phyloP scores from a whole-genome alignment of 345 rosid genomes.

The Salix viminalis region DNA sequence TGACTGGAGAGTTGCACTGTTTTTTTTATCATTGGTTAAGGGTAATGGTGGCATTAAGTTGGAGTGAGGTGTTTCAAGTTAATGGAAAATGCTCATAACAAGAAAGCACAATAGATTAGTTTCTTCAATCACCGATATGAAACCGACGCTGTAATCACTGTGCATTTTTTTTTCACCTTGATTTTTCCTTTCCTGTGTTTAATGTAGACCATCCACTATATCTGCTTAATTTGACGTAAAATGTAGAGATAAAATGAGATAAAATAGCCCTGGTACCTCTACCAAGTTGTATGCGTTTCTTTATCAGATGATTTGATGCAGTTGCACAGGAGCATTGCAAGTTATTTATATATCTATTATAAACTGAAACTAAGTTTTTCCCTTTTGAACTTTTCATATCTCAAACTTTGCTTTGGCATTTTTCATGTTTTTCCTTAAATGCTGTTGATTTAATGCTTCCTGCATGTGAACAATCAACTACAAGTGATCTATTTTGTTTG shows the following conservation, averaged over 20 bases:
- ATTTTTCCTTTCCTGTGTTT: background rate
- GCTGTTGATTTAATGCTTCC: constrained; percentile 3
- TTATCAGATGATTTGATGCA: background rate
- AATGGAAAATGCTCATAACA: background rate
- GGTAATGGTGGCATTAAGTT: background rate
- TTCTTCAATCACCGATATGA: background rate
- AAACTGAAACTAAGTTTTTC: background rate
- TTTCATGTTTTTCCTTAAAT: background rate
- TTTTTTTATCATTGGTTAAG: background rate
- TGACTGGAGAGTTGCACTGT: background rate
- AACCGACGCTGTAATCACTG: background rate
- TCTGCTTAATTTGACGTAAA: background rate
- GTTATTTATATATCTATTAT: background rate
- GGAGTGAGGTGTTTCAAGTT: background rate
- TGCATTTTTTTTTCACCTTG: background rate
- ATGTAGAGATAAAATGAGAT: background rate
- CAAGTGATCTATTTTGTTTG: constrained; percentile 14
- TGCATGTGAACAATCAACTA: background rate
- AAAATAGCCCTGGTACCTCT: background rate
- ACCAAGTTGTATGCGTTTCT: background rate
- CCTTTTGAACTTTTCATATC: background rate
- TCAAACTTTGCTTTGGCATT: background rate
- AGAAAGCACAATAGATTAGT: background rate
- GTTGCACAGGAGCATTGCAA: background rate
- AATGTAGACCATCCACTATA: background rate